These are phyloP conservation scores for Forsythia viridissima DNA, from an alignment of 257 asterid genomes.

Conservation along the genomic window DNA sequence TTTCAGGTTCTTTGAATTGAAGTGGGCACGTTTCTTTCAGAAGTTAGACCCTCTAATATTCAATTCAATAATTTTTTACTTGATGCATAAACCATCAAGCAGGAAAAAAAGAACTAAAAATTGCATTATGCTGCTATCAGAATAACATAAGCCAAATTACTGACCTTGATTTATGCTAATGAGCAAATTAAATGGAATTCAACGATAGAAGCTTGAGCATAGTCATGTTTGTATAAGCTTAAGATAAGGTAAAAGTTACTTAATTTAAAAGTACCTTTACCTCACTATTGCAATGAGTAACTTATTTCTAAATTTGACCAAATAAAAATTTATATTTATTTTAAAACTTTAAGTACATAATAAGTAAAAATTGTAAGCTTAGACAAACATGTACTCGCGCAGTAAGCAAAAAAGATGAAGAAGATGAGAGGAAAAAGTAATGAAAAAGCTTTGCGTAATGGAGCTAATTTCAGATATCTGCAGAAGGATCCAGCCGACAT, in stretches of 20 bases:
- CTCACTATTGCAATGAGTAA: not conserved
- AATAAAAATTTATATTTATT: not conserved
- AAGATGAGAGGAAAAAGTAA: not conserved
- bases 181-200: not conserved
- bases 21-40: not conserved
- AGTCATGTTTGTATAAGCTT: not conserved
- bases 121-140: not conserved
- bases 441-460: not conserved
- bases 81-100: not conserved
- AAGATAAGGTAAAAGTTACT: not conserved
- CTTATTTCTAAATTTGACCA: not conserved
- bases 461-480: not conserved
- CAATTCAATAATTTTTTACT: not conserved
- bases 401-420: not conserved
- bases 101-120: not conserved
- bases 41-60: not conserved
- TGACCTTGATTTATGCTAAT: not conserved
- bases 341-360: not conserved
- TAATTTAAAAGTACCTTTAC: not conserved
- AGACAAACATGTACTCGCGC: not conserved
- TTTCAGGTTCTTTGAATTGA: conserved; percentile 2
- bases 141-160: not conserved
- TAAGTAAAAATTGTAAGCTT: not conserved
- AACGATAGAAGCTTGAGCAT: not conserved
- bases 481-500: not conserved